These are phyloP conservation scores for Amanita polypyramis DNA, from an alignment of 768 basidiomycete species.

Conservation along the genomic window DNA sequence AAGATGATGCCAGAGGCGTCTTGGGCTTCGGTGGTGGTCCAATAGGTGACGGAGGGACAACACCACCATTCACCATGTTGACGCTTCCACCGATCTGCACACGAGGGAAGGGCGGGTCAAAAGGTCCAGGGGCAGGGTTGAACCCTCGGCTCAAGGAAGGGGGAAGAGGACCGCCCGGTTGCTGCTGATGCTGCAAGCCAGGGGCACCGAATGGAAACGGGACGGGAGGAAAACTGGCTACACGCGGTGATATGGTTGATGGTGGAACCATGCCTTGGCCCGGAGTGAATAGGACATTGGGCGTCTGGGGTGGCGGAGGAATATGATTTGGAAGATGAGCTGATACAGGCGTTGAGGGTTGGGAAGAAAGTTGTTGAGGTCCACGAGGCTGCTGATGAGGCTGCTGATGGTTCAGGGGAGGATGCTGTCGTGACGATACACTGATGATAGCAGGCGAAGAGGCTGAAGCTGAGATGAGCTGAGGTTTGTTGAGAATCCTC, in stretches of 20 bases:
- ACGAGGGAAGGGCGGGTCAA: slow-evolving; percentile 42
- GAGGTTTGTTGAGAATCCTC: slow-evolving; percentile 51
- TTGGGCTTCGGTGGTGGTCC: slow-evolving; percentile 44
- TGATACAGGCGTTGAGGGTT: slow-evolving; percentile 39
- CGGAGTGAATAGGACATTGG: slow-evolving; percentile 36
- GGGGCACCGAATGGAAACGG: slow-evolving; percentile 43
- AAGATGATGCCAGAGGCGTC: slow-evolving; percentile 21
- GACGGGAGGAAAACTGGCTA: slow-evolving; percentile 37
- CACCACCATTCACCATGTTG: slow-evolving; percentile 12
- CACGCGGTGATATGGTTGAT: slow-evolving; percentile 43
- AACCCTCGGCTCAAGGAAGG: slow-evolving; percentile 36
- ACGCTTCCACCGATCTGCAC: slow-evolving; percentile 21
- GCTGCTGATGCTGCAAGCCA: slow-evolving; percentile 30
- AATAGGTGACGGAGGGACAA: slow-evolving; percentile 34
- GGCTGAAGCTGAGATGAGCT: slow-evolving; percentile 14
- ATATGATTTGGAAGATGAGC: slow-evolving; percentile 36
- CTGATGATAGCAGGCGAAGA: slow-evolving; percentile 18
- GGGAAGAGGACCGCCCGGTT: slow-evolving; percentile 18
- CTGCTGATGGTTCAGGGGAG: slow-evolving; percentile 16
- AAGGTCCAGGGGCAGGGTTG: slow-evolving; percentile 20
- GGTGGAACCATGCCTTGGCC: slow-evolving; percentile 32
- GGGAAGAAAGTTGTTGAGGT: slow-evolving; percentile 22
- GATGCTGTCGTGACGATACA: slow-evolving; percentile 17
- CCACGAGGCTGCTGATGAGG: slow-evolving; percentile 18
- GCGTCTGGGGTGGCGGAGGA: slow-evolving; percentile 29